Percentiles rank a stretch among this genome's conserved stretches.
These are phyloP conservation scores for Myxozyma geophila DNA, from an alignment of 805 yeast genomes.

Conservation along the genomic window DNA sequence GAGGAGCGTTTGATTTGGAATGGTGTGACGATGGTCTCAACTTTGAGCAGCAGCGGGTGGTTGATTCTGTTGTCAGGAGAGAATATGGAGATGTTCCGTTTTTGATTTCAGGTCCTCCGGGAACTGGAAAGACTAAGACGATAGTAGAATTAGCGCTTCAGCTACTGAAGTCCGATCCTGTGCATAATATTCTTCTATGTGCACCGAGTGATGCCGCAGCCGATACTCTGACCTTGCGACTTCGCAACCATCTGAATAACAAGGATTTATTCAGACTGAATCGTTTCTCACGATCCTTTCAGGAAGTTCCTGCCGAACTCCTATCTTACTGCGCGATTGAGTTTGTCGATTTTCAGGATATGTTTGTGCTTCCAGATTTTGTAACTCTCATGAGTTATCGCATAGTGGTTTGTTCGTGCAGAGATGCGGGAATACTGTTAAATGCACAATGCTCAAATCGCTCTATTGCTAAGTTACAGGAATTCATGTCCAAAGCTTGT, in stretches of 20 bases:
- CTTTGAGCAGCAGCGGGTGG: constrained; percentile 32
- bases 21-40: constrained; percentile 31
- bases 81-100: constrained; percentile 33
- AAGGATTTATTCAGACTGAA: constrained; percentile 28
- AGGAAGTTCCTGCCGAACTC: constrained; percentile 29
- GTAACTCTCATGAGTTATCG: constrained; percentile 16
- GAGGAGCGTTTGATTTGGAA: constrained; percentile 18
- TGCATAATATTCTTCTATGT: constrained; percentile 25
- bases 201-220: constrained; percentile 37
- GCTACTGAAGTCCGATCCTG: constrained; percentile 6
- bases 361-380: constrained; percentile 31
- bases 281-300: constrained; percentile 19
- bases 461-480: constrained; percentile 18
- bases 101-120: constrained; percentile 34
- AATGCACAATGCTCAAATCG: constrained; percentile 30
- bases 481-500: constrained; percentile 22
- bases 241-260: constrained; percentile 21
- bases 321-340: constrained; percentile 29
- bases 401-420: constrained; percentile 34
- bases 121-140: constrained; percentile 35
- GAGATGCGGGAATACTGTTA: constrained; percentile 23
- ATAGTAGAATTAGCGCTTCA: constrained; percentile 34
- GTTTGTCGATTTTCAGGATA: constrained; percentile 21
- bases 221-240: constrained; percentile 32
- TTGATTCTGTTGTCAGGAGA: constrained; percentile 24